A percentile compares a stretch with the other conserved stretches of the same genome.
Conservation (phyloP, 371 early-diverging fungal species). For the Nosema muscidifuracis region DNA sequence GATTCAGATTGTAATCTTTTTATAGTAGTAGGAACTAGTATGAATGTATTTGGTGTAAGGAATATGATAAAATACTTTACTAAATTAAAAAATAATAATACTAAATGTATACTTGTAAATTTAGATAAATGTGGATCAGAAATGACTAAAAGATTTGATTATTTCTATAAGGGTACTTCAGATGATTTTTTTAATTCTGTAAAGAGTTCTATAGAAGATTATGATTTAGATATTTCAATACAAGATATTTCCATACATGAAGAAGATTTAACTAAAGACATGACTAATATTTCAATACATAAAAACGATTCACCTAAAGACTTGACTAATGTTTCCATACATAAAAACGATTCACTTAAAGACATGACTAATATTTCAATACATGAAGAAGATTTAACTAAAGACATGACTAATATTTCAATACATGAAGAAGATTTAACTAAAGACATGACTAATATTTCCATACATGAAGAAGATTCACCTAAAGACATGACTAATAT, state of each 20-base stretch:
- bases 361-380: too few species aligned
- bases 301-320: too few species aligned
- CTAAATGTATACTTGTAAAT: constrained; percentile 57
- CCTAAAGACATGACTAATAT: background rate
- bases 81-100: constrained; percentile 34
- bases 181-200: constrained; percentile 53
- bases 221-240: background rate
- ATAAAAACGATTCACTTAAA: too few species aligned
- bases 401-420: too few species aligned
- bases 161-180: constrained; percentile 61
- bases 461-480: too few species aligned
- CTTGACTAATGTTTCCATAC: too few species aligned
- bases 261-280: background rate
- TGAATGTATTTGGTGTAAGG: constrained; percentile 83
- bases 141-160: constrained; percentile 57
- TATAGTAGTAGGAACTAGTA: constrained; percentile 90
- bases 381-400: too few species aligned
- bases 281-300: too few species aligned
- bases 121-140: constrained; percentile 50
- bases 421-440: too few species aligned
- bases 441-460: too few species aligned
- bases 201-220: background rate
- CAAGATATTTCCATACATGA: background rate
- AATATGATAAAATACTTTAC: constrained; percentile 72
- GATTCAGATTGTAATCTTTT: constrained; percentile 68